Base-by-base conservation (phyloP, 768 basidiomycete species). In the Russula abietina region DNA sequence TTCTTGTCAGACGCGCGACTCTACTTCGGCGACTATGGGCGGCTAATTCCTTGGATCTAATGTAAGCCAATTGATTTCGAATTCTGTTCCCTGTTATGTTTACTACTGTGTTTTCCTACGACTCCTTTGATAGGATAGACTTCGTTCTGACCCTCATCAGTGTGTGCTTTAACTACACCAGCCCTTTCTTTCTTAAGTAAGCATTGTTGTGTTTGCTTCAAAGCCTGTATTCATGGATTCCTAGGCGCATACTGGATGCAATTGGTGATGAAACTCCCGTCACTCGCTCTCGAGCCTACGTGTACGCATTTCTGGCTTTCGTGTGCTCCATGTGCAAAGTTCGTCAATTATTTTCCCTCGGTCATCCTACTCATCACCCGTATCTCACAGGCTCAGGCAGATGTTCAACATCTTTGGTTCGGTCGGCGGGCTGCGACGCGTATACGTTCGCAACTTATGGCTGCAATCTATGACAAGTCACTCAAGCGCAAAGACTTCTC, bases 381-480 rank as follows among this genome's bases (percentile, higher is more conserved):
- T 0, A 43, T 32, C 9, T 17, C 26, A 45, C 58, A 63, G 54
- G 54, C 53, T 57, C 58, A 89, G 74, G 77, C 85, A 1, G 88
- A 92, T 67, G 74, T 87, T 3, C 86, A 88, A 61, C 89, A 90
- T 70, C 77, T 91, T 16, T 93, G 90, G 89, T 85, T 81, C 59
- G 85, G 87, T 24, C 83, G 93, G 49, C 83, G 91, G n/a, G 90
- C 85, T 1, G 71, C 79, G 0, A 87, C 87, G 1, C 80, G 89
- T 26, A 83, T 91, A 4, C 85, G 89, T 9, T 80, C 81, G 14
- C 89, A 90, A 74, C 80, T 95, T 19, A 93, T 91, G 86, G 85
- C 89, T 0, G 75, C 86, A 2, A 90, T 96, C 57, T 96, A 94
- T 69, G 89, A 93, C 72, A 97, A 97, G 71, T 83, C 92, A 1